Evolutionary conservation across 2,329 filamentous ascomycete genomes (phyloP).

Genomic region (Penicillium olsonii): DNA sequence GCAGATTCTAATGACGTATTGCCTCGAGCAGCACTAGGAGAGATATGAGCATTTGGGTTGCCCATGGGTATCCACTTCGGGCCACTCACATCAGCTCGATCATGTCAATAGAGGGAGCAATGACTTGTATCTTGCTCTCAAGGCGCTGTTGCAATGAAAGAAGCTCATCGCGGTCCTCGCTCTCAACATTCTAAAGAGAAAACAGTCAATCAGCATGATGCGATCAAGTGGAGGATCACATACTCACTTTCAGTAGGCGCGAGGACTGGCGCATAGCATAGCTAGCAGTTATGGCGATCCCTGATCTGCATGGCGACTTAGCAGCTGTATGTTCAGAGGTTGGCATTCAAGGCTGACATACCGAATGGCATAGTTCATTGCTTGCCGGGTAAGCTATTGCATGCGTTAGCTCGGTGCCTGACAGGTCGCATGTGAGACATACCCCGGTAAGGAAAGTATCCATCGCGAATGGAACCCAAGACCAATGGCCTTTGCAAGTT

Average conservation of each 20-base stretch:
- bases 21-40: conserved; percentile 64
- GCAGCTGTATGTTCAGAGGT: neutral
- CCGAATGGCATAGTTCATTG: conserved; percentile 88
- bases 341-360: conserved; percentile 18
- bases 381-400: conserved; percentile 68
- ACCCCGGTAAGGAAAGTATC: conserved; percentile 68
- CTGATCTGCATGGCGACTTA: conserved; percentile 55
- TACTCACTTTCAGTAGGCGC: conserved; percentile 66
- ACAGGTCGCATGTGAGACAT: conserved; percentile 13
- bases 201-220: conserved; percentile 6
- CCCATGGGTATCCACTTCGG: neutral
- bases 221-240: neutral
- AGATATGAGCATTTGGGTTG: neutral
- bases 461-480: conserved; percentile 55
- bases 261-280: conserved; percentile 84
- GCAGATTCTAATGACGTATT: conserved; percentile 83
- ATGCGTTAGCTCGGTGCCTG: conserved; percentile 20
- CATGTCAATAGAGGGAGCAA: conserved; percentile 88
- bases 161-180: conserved; percentile 71
- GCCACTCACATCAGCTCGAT: conserved; percentile 76
- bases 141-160: conserved; percentile 70
- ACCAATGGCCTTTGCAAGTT: conserved; percentile 4
- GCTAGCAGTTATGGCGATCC: conserved; percentile 78
- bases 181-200: conserved; percentile 63
- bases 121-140: conserved; percentile 84